Percentiles rank a stretch among this genome's conserved stretches.
phyloP scores from a whole-genome alignment of 306 rosid genomes.

The Begonia masoniana region DNA sequence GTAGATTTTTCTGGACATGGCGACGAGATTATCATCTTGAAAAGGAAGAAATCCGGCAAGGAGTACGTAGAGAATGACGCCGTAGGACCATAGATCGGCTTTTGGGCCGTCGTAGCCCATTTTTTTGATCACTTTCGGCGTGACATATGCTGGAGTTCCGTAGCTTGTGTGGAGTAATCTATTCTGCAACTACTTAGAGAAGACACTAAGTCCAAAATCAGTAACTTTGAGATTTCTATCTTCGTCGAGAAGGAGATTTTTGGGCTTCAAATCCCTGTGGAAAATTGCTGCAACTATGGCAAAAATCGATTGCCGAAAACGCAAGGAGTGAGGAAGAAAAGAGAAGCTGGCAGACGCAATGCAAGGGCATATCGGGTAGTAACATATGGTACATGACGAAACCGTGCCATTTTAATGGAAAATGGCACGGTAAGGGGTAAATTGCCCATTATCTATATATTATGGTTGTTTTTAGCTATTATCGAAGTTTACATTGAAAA shows the following conservation, averaged over 20 bases:
- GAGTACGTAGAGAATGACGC: no score
- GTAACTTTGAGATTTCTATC: constrained; percentile 70
- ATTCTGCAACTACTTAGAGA: constrained; percentile 59
- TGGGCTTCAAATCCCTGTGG: constrained; percentile 88
- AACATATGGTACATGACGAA: no score
- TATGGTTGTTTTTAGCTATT: no score
- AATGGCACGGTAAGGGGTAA: no score
- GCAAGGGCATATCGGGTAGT: no score
- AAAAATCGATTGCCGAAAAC: constrained; percentile 83
- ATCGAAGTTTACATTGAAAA: no score
- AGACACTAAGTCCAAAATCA: constrained; percentile 73
- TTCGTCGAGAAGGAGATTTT: constrained; percentile 47
- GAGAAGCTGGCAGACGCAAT: no score
- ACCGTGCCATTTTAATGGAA: no score
- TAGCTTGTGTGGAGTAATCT: constrained; percentile 78
- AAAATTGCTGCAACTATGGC: constrained; percentile 90
- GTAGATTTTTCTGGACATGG: constrained; percentile 79
- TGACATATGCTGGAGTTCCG: constrained; percentile 92
- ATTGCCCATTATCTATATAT: no score
- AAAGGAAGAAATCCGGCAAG: no score
- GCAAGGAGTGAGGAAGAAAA: no score
- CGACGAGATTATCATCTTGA: no score
- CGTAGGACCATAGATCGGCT: constrained; percentile 92
- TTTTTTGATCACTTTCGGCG: constrained; percentile 79
- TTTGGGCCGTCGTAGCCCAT: constrained; percentile 91